Evolutionary conservation across 805 yeast species (phyloP).

Genomic region (Yueomyces sinensis): DNA sequence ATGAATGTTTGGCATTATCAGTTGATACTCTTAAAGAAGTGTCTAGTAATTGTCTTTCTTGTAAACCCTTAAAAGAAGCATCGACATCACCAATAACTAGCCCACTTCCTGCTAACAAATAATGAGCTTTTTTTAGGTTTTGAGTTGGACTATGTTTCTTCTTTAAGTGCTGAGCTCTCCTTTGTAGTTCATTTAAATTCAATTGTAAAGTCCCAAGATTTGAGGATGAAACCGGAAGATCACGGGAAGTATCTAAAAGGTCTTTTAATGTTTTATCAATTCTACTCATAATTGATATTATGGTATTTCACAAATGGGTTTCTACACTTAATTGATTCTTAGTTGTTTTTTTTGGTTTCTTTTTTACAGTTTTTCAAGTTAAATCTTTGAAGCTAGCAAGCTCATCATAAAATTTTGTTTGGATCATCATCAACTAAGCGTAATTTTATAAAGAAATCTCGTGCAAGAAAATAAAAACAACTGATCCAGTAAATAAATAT

Average conservation of each 20-base stretch:
- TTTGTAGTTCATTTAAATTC: slow-evolving; percentile 65
- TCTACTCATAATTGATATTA: too few species aligned
- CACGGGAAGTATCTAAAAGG: slow-evolving; percentile 67
- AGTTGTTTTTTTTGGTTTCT: too few species aligned
- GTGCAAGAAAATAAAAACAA: too few species aligned
- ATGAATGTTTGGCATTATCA: background rate
- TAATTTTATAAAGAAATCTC: too few species aligned
- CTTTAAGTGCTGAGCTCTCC: slow-evolving; percentile 48
- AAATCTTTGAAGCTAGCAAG: too few species aligned
- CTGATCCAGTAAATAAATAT: too few species aligned
- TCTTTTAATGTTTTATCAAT: too few species aligned
- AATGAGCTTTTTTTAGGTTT: slow-evolving; percentile 62
- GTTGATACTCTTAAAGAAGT: background rate
- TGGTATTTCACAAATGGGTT: too few species aligned
- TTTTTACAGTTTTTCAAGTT: too few species aligned
- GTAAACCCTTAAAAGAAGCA: slow-evolving; percentile 31
- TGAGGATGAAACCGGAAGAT: slow-evolving; percentile 51
- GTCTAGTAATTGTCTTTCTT: background rate
- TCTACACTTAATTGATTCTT: too few species aligned
- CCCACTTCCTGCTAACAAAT: slow-evolving; percentile 81
- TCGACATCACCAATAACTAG: slow-evolving; percentile 76
- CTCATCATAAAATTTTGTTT: too few species aligned
- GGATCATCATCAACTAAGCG: too few species aligned
- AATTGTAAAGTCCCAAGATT: slow-evolving; percentile 72
- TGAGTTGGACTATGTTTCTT: slow-evolving; percentile 21